phyloP scores from a whole-genome alignment of 805 yeast genomes.

The Candida nitratophila region DNA sequence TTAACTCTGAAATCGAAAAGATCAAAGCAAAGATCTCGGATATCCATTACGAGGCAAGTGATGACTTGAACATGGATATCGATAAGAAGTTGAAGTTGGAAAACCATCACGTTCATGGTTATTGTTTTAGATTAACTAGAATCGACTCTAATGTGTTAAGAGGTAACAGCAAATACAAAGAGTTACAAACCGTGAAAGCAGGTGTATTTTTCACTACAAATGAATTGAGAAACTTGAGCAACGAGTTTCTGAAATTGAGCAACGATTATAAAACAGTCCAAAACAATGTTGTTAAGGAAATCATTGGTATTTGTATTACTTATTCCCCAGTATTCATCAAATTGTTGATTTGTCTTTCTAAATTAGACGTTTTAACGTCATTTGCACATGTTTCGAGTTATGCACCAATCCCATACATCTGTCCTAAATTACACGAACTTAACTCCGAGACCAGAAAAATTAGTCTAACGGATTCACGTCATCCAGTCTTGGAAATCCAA shows the following conservation, averaged over 20 bases:
- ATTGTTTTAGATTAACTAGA: conserved; percentile 92
- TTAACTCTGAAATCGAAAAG: conserved; percentile 50
- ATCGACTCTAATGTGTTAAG: conserved; percentile 80
- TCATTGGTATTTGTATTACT: conserved; percentile 72
- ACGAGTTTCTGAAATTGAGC: conserved; percentile 50
- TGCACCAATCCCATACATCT: conserved; percentile 76
- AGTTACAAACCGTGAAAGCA: conserved; percentile 87
- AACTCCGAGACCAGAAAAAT: conserved; percentile 43
- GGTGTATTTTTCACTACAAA: conserved; percentile 88
- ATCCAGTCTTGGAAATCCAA: conserved; percentile 90
- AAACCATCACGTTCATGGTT: conserved; percentile 80
- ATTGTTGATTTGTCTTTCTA: conserved; percentile 56
- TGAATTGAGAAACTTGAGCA: conserved; percentile 52
- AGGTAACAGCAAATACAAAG: conserved; percentile 53
- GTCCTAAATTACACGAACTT: conserved; percentile 56
- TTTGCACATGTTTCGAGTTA: conserved; percentile 80
- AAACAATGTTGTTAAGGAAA: conserved; percentile 71
- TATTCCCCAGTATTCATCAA: conserved; percentile 74
- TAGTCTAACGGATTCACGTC: conserved; percentile 70
- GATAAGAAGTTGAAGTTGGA: conserved; percentile 89
- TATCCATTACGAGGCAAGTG: conserved; percentile 60
- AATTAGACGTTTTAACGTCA: conserved; percentile 74
- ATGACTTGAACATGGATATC: conserved; percentile 71
- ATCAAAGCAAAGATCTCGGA: conserved; percentile 48
- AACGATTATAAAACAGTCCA: conserved; percentile 71